Evolutionary conservation across 2,329 filamentous ascomycete genomes (phyloP), one percentile per base, ranked within the genome.

Genomic region (Ophiostoma sp.): DNA sequence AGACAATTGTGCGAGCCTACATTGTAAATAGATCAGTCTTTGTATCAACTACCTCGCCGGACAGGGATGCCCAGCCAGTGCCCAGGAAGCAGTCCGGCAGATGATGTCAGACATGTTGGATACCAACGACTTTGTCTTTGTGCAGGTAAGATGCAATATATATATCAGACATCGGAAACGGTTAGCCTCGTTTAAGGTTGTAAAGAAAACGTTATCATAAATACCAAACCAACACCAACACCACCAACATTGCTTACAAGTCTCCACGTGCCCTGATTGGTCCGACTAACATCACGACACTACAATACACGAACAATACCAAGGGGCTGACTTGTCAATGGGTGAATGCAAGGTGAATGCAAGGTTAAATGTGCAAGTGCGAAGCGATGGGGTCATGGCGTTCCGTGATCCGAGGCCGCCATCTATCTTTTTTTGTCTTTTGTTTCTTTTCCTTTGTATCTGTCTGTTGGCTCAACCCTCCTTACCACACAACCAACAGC

Each of bases 261-360:
- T 13, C 52, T 57, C 52, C 23, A 8, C n/a, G n/a, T 2, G 3
- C 10, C 27, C 52, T 57, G 10, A 57, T 57, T 57, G 52, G 52
- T 13, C 52, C 23, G 52, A 5, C 10, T 3, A 57, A 27, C 52
- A 57, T 57, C 52, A 57, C 52, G 23, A 57, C n/a, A 27, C 52
- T 27, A 57, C 52, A 27, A 27, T 23, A 8, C 52, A 57, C n/a
- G 52, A 57, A 57, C 52, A 57, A 57, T 57, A 57, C 52, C 52
- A 57, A 57, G 52, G n/a, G 52, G 52, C 52, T 57, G 52, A 57
- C n/a, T 11, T 57, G 23, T 57, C n/a, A 57, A 57, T 57, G 52
- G 52, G n/a, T 57, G 52, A 57, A 57, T 57, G n/a, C 8, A 27
- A 7, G 39, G 39, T 41, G 39, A 11, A 41, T 41, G 39, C 15